These are phyloP conservation scores for Voacanga thouarsii DNA, from an alignment of 257 asterid species.

Conservation along the genomic window DNA sequence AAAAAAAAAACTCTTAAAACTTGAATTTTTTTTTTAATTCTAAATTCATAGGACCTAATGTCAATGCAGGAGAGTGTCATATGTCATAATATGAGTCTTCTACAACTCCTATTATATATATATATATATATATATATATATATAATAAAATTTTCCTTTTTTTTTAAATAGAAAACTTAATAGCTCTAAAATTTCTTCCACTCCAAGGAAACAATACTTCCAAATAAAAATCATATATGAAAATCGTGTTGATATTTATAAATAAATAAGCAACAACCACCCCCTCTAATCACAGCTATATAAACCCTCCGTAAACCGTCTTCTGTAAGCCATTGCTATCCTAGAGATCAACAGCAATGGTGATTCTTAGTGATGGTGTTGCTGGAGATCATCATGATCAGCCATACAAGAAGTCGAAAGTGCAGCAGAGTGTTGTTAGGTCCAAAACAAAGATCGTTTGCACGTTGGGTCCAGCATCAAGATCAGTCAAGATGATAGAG, in stretches of 20 bases:
- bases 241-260: not conserved
- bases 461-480: slow-evolving; percentile 74
- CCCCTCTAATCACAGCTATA: not conserved
- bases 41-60: too few relatives aligned
- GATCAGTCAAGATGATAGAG: slow-evolving; percentile 64
- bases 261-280: not conserved
- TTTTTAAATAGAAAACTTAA: too few relatives aligned
- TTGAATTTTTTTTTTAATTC: too few relatives aligned
- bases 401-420: slow-evolving; percentile 5
- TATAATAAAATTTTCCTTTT: too few relatives aligned
- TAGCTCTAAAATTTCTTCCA: too few relatives aligned
- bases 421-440: slow-evolving; percentile 18
- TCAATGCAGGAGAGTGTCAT: too few relatives aligned
- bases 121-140: too few relatives aligned
- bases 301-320: not conserved
- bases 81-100: too few relatives aligned
- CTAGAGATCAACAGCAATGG: not conserved
- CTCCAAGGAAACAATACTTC: too few relatives aligned
- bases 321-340: not conserved
- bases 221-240: too few relatives aligned
- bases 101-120: too few relatives aligned
- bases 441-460: slow-evolving; percentile 77
- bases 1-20: too few relatives aligned
- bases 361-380: slow-evolving; percentile 2
- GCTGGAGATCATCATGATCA: slow-evolving; percentile 14